A percentile compares a stretch with the other conserved stretches of the same genome.
phyloP scores from a whole-genome alignment of 129 eudicot species.

The Centrapalus pauciflorus region DNA sequence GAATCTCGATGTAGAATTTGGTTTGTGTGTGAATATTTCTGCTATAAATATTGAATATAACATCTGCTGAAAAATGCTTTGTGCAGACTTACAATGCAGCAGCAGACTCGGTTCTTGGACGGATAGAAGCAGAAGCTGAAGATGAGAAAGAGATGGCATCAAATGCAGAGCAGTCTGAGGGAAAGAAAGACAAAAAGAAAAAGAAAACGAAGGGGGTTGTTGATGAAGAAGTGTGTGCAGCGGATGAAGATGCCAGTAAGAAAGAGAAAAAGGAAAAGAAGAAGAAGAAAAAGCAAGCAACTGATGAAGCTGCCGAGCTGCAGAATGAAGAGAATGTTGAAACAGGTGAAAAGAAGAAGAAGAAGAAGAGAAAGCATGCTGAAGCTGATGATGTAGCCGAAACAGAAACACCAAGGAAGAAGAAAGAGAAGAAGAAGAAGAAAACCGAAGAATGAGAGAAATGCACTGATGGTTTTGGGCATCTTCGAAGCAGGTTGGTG shows the following conservation, averaged over 20 bases:
- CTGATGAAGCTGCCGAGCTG: conserved; percentile 9
- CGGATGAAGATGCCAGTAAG: conserved; percentile 28
- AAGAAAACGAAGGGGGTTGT: conserved; percentile 40
- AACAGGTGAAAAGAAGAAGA: conserved; percentile 31
- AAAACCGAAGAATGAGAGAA: conserved; percentile 14
- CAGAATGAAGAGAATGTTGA: conserved; percentile 27
- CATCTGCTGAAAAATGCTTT: too few species aligned
- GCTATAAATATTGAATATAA: too few species aligned
- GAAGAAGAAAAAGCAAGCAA: conserved; percentile 39
- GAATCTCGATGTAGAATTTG: not conserved
- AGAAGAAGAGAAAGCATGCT: conserved; percentile 82
- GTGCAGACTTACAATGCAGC: conserved; percentile 74
- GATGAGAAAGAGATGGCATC: conserved; percentile 18
- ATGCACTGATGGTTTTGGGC: conserved; percentile 7
- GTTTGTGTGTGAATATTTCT: too few species aligned
- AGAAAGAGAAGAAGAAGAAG: conserved; percentile 69
- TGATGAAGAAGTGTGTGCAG: conserved; percentile 30
- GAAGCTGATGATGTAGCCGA: conserved; percentile 42
- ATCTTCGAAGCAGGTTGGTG: not conserved
- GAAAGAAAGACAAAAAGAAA: conserved; percentile 51
- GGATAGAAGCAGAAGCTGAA: conserved; percentile 46
- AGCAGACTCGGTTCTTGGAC: conserved; percentile 71
- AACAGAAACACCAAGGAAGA: conserved; percentile 31
- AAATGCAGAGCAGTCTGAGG: conserved; percentile 15
- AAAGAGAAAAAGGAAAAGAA: conserved; percentile 41